phyloP scores from a whole-genome alignment of 768 basidiomycete genomes.

The Postia placenta region DNA sequence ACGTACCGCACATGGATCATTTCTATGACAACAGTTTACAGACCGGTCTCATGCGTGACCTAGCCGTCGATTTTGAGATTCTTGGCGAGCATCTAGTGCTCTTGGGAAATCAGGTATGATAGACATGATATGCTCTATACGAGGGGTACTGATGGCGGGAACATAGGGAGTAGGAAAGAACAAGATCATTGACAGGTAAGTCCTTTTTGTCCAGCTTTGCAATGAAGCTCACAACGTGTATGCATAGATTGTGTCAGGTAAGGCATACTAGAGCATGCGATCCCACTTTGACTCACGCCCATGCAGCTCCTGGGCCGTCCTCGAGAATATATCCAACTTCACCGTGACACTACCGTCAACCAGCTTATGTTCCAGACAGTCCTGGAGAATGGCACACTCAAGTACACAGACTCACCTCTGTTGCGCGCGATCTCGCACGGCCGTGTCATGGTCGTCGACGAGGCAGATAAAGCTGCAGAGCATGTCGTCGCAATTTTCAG shows the following conservation, averaged over 20 bases:
- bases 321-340: slow-evolving; percentile 64
- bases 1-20: slow-evolving; percentile 63
- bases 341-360: slow-evolving; percentile 65
- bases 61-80: slow-evolving; percentile 57
- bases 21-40: slow-evolving; percentile 69
- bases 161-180: slow-evolving; percentile 64
- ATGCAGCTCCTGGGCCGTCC: slow-evolving; percentile 52
- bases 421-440: slow-evolving; percentile 56
- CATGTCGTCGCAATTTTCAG: slow-evolving; percentile 69
- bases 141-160: not conserved
- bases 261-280: too few species aligned
- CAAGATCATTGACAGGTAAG: slow-evolving; percentile 58
- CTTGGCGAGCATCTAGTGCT: slow-evolving; percentile 60
- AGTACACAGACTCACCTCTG: slow-evolving; percentile 60
- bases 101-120: slow-evolving; percentile 56
- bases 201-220: not conserved
- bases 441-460: slow-evolving; percentile 64
- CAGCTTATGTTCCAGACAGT: slow-evolving; percentile 67
- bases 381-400: slow-evolving; percentile 49
- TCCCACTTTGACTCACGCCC: slow-evolving; percentile 3
- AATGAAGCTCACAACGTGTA: not conserved
- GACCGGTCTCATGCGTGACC: slow-evolving; percentile 59
- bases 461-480: slow-evolving; percentile 70
- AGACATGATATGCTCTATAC: not conserved
- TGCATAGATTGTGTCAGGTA: slow-evolving; percentile 49